Evolutionary conservation across 2,329 filamentous ascomycete species (phyloP).

Genomic region (Exserohilum turcica): DNA sequence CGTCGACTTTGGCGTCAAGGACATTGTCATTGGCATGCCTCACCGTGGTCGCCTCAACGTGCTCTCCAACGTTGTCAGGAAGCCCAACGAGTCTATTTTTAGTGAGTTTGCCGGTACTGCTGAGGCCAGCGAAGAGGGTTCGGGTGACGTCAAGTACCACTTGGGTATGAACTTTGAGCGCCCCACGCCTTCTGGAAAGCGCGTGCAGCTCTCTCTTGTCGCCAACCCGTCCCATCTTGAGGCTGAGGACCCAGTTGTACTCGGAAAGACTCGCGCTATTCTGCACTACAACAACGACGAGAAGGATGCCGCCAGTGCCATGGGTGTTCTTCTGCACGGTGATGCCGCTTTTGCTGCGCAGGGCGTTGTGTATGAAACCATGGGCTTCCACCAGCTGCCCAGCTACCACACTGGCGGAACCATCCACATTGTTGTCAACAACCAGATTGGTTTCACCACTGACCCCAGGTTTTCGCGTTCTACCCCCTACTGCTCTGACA

Average conservation of each 20-base stretch:
- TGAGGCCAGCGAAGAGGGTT: constrained; percentile 90
- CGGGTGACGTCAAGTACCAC: constrained; percentile 99
- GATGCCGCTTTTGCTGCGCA: constrained; percentile 96
- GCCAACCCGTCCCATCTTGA: constrained; percentile 98
- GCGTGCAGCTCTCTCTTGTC: constrained; percentile 97
- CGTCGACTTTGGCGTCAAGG: constrained; percentile 97
- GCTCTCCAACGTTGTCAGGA: constrained; percentile 96
- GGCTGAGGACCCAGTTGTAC: constrained; percentile 95
- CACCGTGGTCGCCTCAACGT: constrained; percentile 98
- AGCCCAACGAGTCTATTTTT: constrained; percentile 99
- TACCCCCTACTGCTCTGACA: constrained; percentile 98
- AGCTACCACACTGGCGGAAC: constrained; percentile 97
- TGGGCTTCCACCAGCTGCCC: constrained; percentile 94
- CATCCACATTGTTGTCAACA: constrained; percentile 97
- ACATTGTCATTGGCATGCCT: constrained; percentile 99
- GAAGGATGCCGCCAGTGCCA: constrained; percentile 82
- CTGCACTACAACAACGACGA: constrained; percentile 99
- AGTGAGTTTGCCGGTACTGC: constrained; percentile 92
- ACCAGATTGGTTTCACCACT: constrained; percentile 99
- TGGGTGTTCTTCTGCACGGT: constrained; percentile 95
- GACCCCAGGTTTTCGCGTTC: constrained; percentile 97
- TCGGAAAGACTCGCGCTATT: constrained; percentile 96
- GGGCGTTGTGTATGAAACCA: constrained; percentile 97
- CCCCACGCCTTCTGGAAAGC: constrained; percentile 96
- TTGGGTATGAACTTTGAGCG: constrained; percentile 99